Percentiles rank a stretch among this genome's conserved stretches.
Conservation (phyloP, 139 green algal genomes). For the Asterochloris sp. region DNA sequence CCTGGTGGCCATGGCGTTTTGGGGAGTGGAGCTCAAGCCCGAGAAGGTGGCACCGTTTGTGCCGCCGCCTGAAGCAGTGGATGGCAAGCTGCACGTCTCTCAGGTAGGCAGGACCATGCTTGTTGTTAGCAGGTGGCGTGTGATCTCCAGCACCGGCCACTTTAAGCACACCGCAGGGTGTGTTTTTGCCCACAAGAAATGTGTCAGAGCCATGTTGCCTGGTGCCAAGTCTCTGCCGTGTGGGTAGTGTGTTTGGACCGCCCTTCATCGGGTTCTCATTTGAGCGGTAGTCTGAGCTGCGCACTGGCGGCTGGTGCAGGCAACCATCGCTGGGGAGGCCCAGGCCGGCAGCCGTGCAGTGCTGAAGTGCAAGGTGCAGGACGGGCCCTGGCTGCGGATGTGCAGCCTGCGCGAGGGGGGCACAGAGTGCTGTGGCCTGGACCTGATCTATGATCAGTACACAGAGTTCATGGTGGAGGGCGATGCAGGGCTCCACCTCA, state of each 20-base stretch:
- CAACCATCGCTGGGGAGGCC: background rate
- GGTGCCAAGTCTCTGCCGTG: too few species aligned
- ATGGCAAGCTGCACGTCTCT: constrained; percentile 61
- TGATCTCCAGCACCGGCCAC: too few species aligned
- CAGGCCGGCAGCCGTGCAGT: constrained; percentile 8
- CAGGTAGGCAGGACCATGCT: constrained; percentile 43
- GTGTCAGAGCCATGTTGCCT: too few species aligned
- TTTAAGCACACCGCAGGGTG: too few species aligned
- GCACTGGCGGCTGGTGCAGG: background rate
- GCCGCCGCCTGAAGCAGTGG: constrained; percentile 53
- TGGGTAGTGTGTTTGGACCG: too few species aligned
- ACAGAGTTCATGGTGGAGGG: constrained; percentile 71
- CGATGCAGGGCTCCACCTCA: constrained; percentile 61
- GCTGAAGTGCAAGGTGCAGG: constrained; percentile 35
- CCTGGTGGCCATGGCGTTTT: constrained; percentile 51
- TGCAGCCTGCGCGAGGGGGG: constrained; percentile 54
- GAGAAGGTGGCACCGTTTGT: constrained; percentile 61
- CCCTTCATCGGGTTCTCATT: too few species aligned
- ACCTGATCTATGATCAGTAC: constrained; percentile 75
- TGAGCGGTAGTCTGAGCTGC: too few species aligned
- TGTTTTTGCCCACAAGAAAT: too few species aligned
- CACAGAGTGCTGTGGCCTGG: constrained; percentile 54
- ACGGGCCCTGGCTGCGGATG: constrained; percentile 47
- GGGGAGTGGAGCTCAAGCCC: constrained; percentile 57
- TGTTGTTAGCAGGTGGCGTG: background rate